Evolutionary conservation across 768 basidiomycete genomes (phyloP), one percentile per base, ranked within the genome.

Genomic region (Boletus sp.): DNA sequence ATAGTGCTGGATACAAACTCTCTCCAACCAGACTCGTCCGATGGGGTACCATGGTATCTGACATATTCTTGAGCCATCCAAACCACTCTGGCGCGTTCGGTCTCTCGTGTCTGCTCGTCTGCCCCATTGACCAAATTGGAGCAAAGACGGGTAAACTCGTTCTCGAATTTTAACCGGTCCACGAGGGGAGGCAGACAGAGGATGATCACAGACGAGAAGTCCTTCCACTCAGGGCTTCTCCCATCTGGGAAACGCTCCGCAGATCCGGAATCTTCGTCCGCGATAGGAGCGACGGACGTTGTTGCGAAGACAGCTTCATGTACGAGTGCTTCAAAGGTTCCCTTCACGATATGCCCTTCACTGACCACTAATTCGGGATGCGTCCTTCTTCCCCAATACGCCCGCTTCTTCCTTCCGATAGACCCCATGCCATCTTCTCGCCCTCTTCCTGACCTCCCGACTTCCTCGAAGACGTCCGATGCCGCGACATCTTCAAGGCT

Each of bases 271-370:
- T 60, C 53, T 10, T 52, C 56, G n/a, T 66, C 64, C 30, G 47
- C 33, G 38, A 53, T 35, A 33, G 56, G 23, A 47, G 67, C 46
- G 41, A 72, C 50, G 64, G 87, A 90, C 14, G 82, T 83, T 1
- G 90, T 91, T 13, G 80, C 85, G 65, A 93, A 93, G 13, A 90
- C 84, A 11, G 82, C 73, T 70, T 93, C 93, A 63, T 95, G 92
- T 0, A 87, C 72, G 7, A 94, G 77, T 1, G 93, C 90, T 66
- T 93, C 91, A 38, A 83, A 79, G 0, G 83, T 84, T 13, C 90
- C 91, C 46, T 81, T 84, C 61, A 80, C 76, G 33, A 92, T 75
- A 10, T 60, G 66, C 2, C 58, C 69, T 52, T 75, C 71, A 33
- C 53, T 64, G 48, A 74, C 57, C n/a, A 80, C 71, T 23, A 91